phyloP scores from a whole-genome alignment of 2,329 filamentous ascomycete species.

The Cladophialophora immunda region DNA sequence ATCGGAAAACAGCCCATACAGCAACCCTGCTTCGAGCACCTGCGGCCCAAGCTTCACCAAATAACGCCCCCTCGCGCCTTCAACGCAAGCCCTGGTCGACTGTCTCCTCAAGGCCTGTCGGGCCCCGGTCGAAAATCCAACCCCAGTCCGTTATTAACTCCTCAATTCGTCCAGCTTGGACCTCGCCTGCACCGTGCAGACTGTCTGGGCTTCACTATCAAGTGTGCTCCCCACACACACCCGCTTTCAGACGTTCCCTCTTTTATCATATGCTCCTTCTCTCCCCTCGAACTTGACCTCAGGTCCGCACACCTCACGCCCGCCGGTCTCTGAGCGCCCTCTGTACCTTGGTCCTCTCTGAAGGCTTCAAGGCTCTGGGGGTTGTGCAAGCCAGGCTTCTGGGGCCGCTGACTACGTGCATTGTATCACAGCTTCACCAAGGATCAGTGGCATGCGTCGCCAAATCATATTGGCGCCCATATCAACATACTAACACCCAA shows the following conservation, averaged over 20 bases:
- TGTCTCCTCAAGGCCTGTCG: slow-evolving; percentile 22
- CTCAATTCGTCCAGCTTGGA: slow-evolving; percentile 28
- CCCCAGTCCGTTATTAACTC: slow-evolving; percentile 27
- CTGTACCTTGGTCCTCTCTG: slow-evolving; percentile 14
- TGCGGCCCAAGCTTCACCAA: slow-evolving; percentile 30
- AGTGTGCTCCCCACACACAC: slow-evolving; percentile 29
- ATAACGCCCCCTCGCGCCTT: slow-evolving; percentile 27
- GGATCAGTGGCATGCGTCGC: slow-evolving; percentile 27
- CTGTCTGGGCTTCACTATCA: slow-evolving; percentile 23
- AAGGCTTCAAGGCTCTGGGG: slow-evolving; percentile 17
- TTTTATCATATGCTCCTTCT: slow-evolving; percentile 36
- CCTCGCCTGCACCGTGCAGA: slow-evolving; percentile 16
- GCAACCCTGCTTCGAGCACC: slow-evolving; percentile 24
- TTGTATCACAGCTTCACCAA: slow-evolving; percentile 15
- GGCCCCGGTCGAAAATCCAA: slow-evolving; percentile 19
- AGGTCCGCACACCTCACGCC: slow-evolving; percentile 17
- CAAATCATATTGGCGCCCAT: slow-evolving; percentile 16
- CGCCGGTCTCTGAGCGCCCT: slow-evolving; percentile 7
- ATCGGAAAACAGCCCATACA: slow-evolving; percentile 21
- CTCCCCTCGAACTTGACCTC: slow-evolving; percentile 25
- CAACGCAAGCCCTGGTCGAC: slow-evolving; percentile 30
- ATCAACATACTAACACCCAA: slow-evolving; percentile 19
- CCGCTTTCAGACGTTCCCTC: slow-evolving; percentile 22
- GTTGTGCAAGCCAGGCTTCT: slow-evolving; percentile 19
- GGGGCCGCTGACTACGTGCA: slow-evolving; percentile 36